These are phyloP conservation scores for Daldinia childiae DNA, from an alignment of 495 filamentous ascomycete genomes.

Conservation along the genomic window DNA sequence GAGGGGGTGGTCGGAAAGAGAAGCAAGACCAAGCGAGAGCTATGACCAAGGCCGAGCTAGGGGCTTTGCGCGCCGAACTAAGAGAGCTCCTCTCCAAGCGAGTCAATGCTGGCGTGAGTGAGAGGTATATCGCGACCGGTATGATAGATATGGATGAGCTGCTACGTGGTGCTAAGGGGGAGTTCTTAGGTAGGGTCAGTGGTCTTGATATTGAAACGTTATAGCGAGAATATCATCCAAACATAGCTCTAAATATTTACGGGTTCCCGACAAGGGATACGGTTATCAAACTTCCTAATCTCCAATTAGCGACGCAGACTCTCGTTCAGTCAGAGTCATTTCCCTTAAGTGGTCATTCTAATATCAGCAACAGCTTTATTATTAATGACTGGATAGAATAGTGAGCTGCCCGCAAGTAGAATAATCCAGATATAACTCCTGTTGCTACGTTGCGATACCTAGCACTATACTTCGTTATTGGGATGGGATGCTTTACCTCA, in stretches of 20 bases:
- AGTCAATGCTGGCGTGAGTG: slow-evolving; percentile 91
- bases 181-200: slow-evolving; percentile 55
- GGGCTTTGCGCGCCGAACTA: slow-evolving; percentile 67
- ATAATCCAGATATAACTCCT: too few relatives aligned
- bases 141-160: slow-evolving; percentile 83
- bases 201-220: slow-evolving; percentile 52
- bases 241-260: neutral
- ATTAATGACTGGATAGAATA: too few relatives aligned
- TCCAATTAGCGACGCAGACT: neutral
- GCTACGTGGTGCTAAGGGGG: slow-evolving; percentile 65
- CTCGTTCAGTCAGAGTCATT: too few relatives aligned
- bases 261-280: too few relatives aligned
- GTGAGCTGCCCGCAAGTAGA: too few relatives aligned
- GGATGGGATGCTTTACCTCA: too few relatives aligned
- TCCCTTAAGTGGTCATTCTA: too few relatives aligned
- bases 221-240: slow-evolving; percentile 4
- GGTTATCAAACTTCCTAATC: neutral
- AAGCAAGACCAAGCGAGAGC: slow-evolving; percentile 75
- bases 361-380: too few relatives aligned
- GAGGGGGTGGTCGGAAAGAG: slow-evolving; percentile 73
- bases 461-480: too few relatives aligned
- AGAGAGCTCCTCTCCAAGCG: slow-evolving; percentile 73
- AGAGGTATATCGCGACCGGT: slow-evolving; percentile 84
- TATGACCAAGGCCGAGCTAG: slow-evolving; percentile 76
- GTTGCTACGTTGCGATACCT: too few relatives aligned